Percentiles rank a stretch among this genome's conserved stretches.
Evolutionary conservation across 805 yeast species (phyloP).

Genomic region (Sugiyamaella boreocaroliniensis): DNA sequence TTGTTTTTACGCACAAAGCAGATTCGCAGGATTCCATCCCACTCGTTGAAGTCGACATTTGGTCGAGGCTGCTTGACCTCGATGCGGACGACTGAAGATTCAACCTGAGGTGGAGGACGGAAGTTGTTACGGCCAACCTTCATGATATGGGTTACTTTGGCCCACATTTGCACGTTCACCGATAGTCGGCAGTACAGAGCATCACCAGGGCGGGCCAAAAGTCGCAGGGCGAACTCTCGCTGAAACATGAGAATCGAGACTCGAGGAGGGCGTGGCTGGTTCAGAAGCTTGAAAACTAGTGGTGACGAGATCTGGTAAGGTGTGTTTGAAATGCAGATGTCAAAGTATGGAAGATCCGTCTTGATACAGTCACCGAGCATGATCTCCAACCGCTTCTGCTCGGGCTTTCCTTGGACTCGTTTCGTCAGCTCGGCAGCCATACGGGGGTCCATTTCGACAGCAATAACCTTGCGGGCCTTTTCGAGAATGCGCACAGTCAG

Average conservation of each 20-base stretch:
- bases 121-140: slow-evolving; percentile 95
- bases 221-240: slow-evolving; percentile 89
- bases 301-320: slow-evolving; percentile 98
- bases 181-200: slow-evolving; percentile 83
- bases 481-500: slow-evolving; percentile 88
- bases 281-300: slow-evolving; percentile 82
- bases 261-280: slow-evolving; percentile 90
- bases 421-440: slow-evolving; percentile 99
- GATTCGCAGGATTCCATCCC: slow-evolving; percentile 93
- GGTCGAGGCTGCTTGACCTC: slow-evolving; percentile 93
- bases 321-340: slow-evolving; percentile 92
- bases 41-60: slow-evolving; percentile 85
- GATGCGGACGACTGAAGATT: slow-evolving; percentile 88
- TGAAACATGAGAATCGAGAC: slow-evolving; percentile 96
- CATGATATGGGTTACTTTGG: slow-evolving; percentile 97
- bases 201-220: slow-evolving; percentile 96
- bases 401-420: slow-evolving; percentile 96
- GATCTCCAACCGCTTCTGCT: slow-evolving; percentile 83
- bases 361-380: slow-evolving; percentile 94
- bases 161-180: slow-evolving; percentile 99
- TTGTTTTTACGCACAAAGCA: slow-evolving; percentile 91
- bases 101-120: slow-evolving; percentile 98
- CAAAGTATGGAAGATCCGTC: slow-evolving; percentile 89
- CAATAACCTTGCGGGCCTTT: slow-evolving; percentile 88
- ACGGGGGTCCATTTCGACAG: slow-evolving; percentile 98